Evolutionary conservation across 2,329 filamentous ascomycete species (phyloP).

Genomic region (Fusarium sambucinum): DNA sequence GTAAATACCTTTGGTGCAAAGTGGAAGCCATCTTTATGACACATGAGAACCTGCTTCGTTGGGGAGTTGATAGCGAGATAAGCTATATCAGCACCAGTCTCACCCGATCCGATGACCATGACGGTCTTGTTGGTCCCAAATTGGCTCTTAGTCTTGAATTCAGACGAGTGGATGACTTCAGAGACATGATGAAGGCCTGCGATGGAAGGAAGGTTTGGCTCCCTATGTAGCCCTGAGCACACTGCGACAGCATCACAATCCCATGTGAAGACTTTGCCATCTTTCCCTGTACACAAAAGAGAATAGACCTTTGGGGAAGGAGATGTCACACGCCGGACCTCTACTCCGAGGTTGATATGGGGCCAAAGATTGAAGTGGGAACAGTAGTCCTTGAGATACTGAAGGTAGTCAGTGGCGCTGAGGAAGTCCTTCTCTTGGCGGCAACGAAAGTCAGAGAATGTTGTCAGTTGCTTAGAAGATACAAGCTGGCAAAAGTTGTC

Average conservation of each 20-base stretch:
- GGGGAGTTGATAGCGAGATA: not conserved
- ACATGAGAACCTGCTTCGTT: not conserved
- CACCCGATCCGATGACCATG: not conserved
- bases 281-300: accelerated
- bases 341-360: not conserved
- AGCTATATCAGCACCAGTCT: not conserved
- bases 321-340: not conserved
- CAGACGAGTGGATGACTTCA: constrained; percentile 51
- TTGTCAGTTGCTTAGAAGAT: not conserved
- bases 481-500: not conserved
- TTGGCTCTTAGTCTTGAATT: not conserved
- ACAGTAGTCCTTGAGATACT: constrained; percentile 2
- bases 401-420: not conserved
- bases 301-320: not conserved
- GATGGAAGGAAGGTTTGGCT: constrained; percentile 12
- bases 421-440: not conserved
- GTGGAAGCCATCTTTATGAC: constrained; percentile 7
- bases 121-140: not conserved
- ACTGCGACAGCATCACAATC: constrained; percentile 16
- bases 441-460: constrained; percentile 3
- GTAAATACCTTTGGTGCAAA: constrained; percentile 5
- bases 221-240: constrained; percentile 21
- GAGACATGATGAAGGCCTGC: constrained; percentile 9
- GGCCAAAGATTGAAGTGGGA: not conserved
- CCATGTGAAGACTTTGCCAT: not conserved